A percentile compares a stretch with the other conserved stretches of the same genome.
Evolutionary conservation across 2,329 filamentous ascomycete genomes (phyloP).

Genomic region (Alternaria sp.): DNA sequence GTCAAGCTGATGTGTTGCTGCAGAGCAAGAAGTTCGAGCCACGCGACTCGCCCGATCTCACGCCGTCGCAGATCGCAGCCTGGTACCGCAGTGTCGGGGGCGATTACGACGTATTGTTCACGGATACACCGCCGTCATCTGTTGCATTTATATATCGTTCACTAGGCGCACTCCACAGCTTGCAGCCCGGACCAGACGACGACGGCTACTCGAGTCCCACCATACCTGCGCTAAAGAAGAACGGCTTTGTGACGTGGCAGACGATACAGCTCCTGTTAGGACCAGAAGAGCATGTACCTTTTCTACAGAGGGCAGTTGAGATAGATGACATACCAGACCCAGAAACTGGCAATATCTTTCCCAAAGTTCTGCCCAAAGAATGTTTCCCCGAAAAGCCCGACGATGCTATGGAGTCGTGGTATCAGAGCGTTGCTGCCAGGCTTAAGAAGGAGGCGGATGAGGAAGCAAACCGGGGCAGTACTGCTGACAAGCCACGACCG

Average conservation of each 20-base stretch:
- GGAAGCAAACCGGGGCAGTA: conserved; percentile 34
- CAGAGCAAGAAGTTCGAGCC: conserved; percentile 56
- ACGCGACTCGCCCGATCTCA: conserved; percentile 57
- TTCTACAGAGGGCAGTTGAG: conserved; percentile 80
- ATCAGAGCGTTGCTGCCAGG: conserved; percentile 76
- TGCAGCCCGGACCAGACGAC: conserved; percentile 72
- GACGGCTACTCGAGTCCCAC: conserved; percentile 77
- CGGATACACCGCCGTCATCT: conserved; percentile 73
- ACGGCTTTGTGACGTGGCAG: conserved; percentile 93
- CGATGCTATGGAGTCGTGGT: conserved; percentile 83
- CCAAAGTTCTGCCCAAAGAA: conserved; percentile 70
- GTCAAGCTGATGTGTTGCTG: conserved; percentile 23
- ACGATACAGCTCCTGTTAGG: conserved; percentile 87
- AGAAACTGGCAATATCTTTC: conserved; percentile 66
- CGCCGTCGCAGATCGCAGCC: conserved; percentile 58
- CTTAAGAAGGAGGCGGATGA: conserved; percentile 69
- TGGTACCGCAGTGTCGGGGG: conserved; percentile 60
- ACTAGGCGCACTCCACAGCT: conserved; percentile 85
- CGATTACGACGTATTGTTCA: conserved; percentile 70
- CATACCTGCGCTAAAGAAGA: conserved; percentile 81
- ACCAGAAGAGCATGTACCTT: conserved; percentile 86
- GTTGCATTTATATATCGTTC: conserved; percentile 94
- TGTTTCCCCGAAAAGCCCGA: conserved; percentile 77
- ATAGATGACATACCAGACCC: conserved; percentile 80
- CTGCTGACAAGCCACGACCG: conserved; percentile 38